A percentile compares a stretch with the other conserved stretches of the same genome.
Evolutionary conservation across 495 filamentous ascomycete species (phyloP).

Genomic region (Eremomyces bilateralis): DNA sequence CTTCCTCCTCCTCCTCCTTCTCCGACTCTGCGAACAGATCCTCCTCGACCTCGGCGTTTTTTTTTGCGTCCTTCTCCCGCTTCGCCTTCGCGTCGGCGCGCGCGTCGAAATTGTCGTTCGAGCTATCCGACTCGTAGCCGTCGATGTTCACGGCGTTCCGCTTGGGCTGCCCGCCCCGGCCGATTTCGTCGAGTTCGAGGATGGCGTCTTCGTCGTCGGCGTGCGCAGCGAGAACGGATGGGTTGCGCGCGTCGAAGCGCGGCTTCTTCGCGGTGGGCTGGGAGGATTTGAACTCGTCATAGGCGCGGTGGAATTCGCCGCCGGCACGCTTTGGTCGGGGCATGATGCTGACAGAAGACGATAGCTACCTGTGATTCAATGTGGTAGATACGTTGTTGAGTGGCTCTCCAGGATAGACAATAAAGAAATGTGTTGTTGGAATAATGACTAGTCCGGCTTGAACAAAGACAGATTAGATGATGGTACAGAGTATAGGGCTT

Average conservation of each 20-base stretch:
- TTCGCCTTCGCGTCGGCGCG: conserved; percentile 38
- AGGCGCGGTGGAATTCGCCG: conserved; percentile 46
- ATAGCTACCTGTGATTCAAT: no score
- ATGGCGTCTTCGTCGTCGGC: conserved; percentile 59
- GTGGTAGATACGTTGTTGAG: no score
- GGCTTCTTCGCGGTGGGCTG: conserved; percentile 50
- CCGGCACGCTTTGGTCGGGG: conserved; percentile 63
- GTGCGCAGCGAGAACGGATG: conserved; percentile 64
- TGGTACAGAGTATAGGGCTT: no score
- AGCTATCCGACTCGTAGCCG: conserved; percentile 88
- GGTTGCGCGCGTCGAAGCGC: conserved; percentile 88
- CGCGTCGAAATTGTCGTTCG: conserved; percentile 70
- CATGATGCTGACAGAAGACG: no score
- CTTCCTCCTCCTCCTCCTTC: conserved; percentile 14
- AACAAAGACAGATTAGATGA: no score
- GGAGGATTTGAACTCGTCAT: conserved; percentile 24
- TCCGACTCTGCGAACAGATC: conserved; percentile 74
- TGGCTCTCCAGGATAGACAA: no score
- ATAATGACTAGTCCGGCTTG: no score
- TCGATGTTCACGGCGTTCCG: conserved; percentile 88
- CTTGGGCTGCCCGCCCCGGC: conserved; percentile 54
- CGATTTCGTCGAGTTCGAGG: conserved; percentile 82
- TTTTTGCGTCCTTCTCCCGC: conserved; percentile 20
- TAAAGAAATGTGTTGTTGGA: no score
- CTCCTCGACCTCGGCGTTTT: conserved; percentile 42